Base-by-base conservation (phyloP, 441 rosid species). In the Eruca vesicaria region DNA sequence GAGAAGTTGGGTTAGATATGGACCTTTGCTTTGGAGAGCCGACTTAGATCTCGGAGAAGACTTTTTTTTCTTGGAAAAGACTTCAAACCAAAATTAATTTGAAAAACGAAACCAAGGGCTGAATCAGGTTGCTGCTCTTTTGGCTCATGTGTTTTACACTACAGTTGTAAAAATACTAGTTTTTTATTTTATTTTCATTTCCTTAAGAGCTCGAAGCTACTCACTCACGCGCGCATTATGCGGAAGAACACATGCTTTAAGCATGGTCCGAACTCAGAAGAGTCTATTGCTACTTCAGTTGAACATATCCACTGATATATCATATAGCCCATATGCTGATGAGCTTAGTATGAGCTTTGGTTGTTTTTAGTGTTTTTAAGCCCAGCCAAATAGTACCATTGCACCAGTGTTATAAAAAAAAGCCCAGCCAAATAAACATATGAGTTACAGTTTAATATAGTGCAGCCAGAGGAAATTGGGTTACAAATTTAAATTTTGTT, bases 21-120 rank as follows among this genome's bases (percentile, higher is more conserved):
- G 48, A n/a, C 78, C 78, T 66, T 67, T 67, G 68, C 14, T 67
- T 67, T 23, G 1, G 45, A 60, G 36, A 67, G 61, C 73, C 36
- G 15, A 69, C 69, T 53, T 52, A 69, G 70, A 62, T 69, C 50
- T 63, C 36, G 69, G 65, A 68, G 63, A 36, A 41, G 26, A n/a
- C n/a, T n/a, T n/a, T n/a, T n/a, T n/a, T n/a, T n/a, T 69, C 50
- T 63, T 28, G 69, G 65, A 68, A 57, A 36, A 41, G 26, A 21
- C 26, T 23, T 35, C 10, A 60, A 38, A 18, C 2, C 58, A 26
- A 56, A 36, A 48, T 11, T 8, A 31, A 12, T 69, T 18, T 12
- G 18, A 62, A 52, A 61, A 12, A 26, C 18, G 45, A 56, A 61
- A 61, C 33, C 53, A 38, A 69, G 11, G 63, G 72, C 36, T 66